Percentiles rank a stretch among this genome's conserved stretches.
phyloP scores from a whole-genome alignment of 208 protist genomes.

The Angomonas ambiguus region DNA sequence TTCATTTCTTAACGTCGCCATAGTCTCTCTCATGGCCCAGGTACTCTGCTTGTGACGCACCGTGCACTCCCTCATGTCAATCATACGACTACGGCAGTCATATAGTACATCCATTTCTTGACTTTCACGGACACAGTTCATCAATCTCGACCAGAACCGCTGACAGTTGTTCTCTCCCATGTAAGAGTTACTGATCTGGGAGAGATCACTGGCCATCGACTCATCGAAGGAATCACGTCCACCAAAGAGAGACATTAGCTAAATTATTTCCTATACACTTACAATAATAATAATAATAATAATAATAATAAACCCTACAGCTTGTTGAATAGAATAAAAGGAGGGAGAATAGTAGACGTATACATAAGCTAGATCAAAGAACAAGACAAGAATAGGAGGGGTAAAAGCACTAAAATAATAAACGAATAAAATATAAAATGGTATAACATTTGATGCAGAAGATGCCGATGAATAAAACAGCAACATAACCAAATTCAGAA shows the following conservation, averaged over 20 bases:
- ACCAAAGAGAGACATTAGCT: constrained; percentile 74
- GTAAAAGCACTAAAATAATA: not conserved
- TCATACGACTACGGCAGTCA: constrained; percentile 80
- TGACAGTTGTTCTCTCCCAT: constrained; percentile 71
- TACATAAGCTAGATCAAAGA: too few relatives aligned
- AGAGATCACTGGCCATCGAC: constrained; percentile 43
- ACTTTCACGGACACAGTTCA: constrained; percentile 80
- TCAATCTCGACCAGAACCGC: constrained; percentile 75
- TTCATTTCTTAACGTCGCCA: constrained; percentile 72
- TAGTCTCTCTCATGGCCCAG: constrained; percentile 83
- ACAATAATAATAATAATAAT: too few relatives aligned
- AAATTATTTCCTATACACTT: not conserved
- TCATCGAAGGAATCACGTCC: constrained; percentile 63
- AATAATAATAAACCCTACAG: constrained; percentile 4
- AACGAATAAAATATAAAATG: not conserved
- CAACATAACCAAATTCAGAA: too few relatives aligned
- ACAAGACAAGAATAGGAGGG: constrained; percentile 1
- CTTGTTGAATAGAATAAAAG: too few relatives aligned
- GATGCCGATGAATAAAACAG: too few relatives aligned
- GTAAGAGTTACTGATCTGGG: constrained; percentile 57
- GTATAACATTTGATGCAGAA: too few relatives aligned
- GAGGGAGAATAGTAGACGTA: too few relatives aligned
- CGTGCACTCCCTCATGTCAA: constrained; percentile 80
- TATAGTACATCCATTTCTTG: constrained; percentile 85
- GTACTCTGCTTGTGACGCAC: constrained; percentile 78